Percentiles rank a stretch among this genome's conserved stretches.
These are phyloP conservation scores for Naegleria lovaniensis DNA, from an alignment of 208 protist genomes.

Conservation along the genomic window DNA sequence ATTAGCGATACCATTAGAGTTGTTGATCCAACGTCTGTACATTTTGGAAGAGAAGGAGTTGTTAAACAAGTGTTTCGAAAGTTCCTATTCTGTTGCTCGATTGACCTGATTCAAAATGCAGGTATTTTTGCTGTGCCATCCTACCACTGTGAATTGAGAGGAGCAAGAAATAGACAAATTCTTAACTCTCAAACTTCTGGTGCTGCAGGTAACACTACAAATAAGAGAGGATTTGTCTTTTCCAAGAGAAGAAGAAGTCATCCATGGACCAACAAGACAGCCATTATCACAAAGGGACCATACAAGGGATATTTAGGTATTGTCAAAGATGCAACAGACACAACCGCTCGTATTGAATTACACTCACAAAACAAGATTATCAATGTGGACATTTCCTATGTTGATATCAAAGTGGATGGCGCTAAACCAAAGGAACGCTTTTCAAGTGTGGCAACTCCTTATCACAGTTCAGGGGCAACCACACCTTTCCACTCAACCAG, in stretches of 20 bases:
- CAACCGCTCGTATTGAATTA: conserved; percentile 41
- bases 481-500: background rate
- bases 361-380: conserved; percentile 44
- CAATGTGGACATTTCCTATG: conserved; percentile 25
- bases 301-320: conserved; percentile 46
- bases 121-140: conserved; percentile 47
- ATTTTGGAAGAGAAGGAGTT: conserved; percentile 37
- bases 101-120: conserved; percentile 50
- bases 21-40: conserved; percentile 22
- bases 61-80: conserved; percentile 52
- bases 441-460: background rate
- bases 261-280: conserved; percentile 24
- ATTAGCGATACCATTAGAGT: conserved; percentile 40
- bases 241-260: conserved; percentile 25
- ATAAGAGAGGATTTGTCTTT: background rate
- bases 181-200: background rate
- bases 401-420: background rate
- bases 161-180: background rate
- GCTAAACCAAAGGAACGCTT: background rate
- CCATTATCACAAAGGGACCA: conserved; percentile 31
- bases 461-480: background rate
- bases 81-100: conserved; percentile 46
- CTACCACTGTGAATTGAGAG: background rate
- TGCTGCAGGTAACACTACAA: background rate
- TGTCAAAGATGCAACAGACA: conserved; percentile 42